Conservation (phyloP, 2,329 filamentous ascomycete genomes). For the Phoma sp. region DNA sequence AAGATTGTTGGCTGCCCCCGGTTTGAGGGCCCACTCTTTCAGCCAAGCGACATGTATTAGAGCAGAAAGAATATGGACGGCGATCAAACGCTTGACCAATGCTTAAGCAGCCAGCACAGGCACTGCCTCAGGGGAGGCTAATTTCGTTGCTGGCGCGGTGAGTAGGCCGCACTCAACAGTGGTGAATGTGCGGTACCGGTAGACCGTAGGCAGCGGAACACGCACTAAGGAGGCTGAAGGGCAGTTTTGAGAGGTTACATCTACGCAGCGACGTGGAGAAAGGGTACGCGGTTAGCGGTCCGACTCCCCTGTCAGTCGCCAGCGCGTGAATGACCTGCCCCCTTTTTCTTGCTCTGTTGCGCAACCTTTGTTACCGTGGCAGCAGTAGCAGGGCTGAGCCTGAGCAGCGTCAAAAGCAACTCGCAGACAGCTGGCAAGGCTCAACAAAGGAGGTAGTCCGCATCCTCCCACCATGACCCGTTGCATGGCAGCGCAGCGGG, state of each 20-base stretch:
- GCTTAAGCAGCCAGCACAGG: conserved; percentile 40
- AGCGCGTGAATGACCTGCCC: conserved; percentile 14
- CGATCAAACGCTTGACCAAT: conserved; percentile 50
- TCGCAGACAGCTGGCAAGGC: neutral
- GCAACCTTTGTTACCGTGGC: conserved; percentile 1
- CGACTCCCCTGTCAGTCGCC: conserved; percentile 28
- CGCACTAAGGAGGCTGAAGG: conserved; percentile 25
- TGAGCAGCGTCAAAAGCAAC: conserved; percentile 1
- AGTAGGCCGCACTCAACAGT: conserved; percentile 24
- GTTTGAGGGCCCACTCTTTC: neutral
- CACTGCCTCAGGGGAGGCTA: conserved; percentile 40
- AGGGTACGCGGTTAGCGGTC: conserved; percentile 24
- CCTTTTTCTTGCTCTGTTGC: conserved; percentile 8
- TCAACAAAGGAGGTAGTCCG: conserved; percentile 3
- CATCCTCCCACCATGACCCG: conserved; percentile 23
- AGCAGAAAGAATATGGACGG: conserved; percentile 42
- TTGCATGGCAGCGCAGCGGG: conserved; percentile 13
- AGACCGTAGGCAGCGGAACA: conserved; percentile 23
- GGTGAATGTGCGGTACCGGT: conserved; percentile 13
- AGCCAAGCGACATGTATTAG: conserved; percentile 18
- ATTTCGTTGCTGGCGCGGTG: conserved; percentile 26
- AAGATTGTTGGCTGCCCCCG: conserved; percentile 19
- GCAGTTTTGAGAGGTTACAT: conserved; percentile 19
- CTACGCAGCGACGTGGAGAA: conserved; percentile 32
- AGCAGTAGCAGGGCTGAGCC: conserved; percentile 1